Base-by-base conservation (phyloP, 441 rosid genomes). In the Populus trichocarpa region DNA sequence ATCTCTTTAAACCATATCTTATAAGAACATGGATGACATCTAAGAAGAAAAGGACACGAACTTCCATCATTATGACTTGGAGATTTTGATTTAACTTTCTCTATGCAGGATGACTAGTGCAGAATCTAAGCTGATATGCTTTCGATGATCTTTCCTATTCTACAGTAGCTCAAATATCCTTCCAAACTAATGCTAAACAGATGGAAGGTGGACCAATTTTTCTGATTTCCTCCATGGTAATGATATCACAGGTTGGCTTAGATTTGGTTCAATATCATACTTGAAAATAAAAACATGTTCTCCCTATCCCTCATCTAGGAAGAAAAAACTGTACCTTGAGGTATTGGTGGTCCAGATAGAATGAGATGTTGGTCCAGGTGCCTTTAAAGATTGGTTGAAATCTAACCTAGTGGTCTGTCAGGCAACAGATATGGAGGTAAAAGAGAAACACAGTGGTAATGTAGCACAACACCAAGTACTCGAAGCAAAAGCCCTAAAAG, bases 331-430 rank as follows among this genome's bases (percentile, higher is more conserved):
- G 22, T 3, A 68, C 30, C 50, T 12, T 5, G 40, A 8, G 42
- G 35, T 28, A 25, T 40, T 23, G 59, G 79, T 83, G 83, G 85
- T 83, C 85, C 83, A 77, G 20, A 77, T 64, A 72, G 26, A 67
- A 57, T 67, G 72, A 26, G 76, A 53, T 76, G 71, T 35, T 70
- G 85, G 81, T 65, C 83, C 83, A 42, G 32, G 13, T 42, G 72
- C 72, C 64, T 71, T 75, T 77, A 79, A 73, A 75, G 74, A 80
- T 74, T 57, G 84, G 69, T 71, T 38, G 73, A 81, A 78, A 81
- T 38, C 77, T 78, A 77, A 81, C 36, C 82, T 59, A 14, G 63
- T 66, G 78, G 78, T 50, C 57, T 77, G 83, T 13, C 85, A 82
- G 16, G 71, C 81, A 80, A 67, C 71, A 46, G 75, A 61, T 1